Conservation (phyloP, 2,329 filamentous ascomycete genomes). For the Blastomyces gilchristii region DNA sequence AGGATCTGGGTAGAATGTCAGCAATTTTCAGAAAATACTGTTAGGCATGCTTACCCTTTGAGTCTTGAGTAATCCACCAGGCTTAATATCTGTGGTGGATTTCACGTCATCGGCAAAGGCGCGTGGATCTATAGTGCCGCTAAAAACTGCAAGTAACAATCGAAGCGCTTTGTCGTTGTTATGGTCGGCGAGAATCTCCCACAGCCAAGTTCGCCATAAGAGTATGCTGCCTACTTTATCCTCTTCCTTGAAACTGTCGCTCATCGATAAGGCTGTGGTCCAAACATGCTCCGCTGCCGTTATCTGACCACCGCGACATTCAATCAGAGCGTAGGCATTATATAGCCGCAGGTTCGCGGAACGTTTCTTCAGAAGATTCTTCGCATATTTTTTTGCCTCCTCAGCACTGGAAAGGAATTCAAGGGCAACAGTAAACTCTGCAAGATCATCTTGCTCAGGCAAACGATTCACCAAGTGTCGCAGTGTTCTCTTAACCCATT, state of each 20-base stretch:
- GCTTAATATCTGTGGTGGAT: slow-evolving; percentile 17
- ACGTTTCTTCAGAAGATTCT: slow-evolving; percentile 58
- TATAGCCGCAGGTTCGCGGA: slow-evolving; percentile 59
- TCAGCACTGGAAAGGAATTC: slow-evolving; percentile 47
- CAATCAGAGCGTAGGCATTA: slow-evolving; percentile 66
- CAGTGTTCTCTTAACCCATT: slow-evolving; percentile 46
- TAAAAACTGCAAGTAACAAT: slow-evolving; percentile 33
- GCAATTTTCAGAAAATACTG: slow-evolving; percentile 24
- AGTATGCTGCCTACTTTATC: slow-evolving; percentile 32
- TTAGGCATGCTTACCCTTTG: slow-evolving; percentile 28
- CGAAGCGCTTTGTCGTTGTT: slow-evolving; percentile 29
- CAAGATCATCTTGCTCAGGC: slow-evolving; percentile 44
- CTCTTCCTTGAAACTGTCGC: slow-evolving; percentile 28
- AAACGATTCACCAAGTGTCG: slow-evolving; percentile 44
- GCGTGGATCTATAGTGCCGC: slow-evolving; percentile 27
- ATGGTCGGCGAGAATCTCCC: slow-evolving; percentile 50
- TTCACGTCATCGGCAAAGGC: slow-evolving; percentile 17
- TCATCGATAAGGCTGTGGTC: slow-evolving; percentile 54
- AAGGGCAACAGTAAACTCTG: slow-evolving; percentile 61
- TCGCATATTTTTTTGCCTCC: slow-evolving; percentile 59
- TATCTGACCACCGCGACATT: slow-evolving; percentile 48
- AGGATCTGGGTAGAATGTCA: slow-evolving; percentile 48
- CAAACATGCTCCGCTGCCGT: slow-evolving; percentile 56
- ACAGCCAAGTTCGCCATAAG: slow-evolving; percentile 55
- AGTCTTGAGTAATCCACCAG: slow-evolving; percentile 30